Base-by-base conservation (phyloP, 75 land plant species). In the Ceratopteris richardii region DNA sequence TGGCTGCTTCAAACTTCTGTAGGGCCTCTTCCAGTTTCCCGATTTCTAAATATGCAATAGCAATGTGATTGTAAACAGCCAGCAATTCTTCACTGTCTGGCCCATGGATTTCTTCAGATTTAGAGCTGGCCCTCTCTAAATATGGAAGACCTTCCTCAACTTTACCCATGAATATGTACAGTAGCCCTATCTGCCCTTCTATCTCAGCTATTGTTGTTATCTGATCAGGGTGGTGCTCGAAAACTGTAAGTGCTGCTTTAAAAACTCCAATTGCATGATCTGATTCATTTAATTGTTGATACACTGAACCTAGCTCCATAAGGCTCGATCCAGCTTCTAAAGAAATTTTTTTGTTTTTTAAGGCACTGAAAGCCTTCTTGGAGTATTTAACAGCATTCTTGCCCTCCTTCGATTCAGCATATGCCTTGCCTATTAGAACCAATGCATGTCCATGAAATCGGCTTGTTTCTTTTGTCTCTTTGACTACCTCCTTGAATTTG, bases 111-210 rank as follows among this genome's bases (percentile, higher is more conserved):
- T 60, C 25, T 40, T 60, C 50, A 43, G 60, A 54, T 11, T 37
- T 60, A 14, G 22, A 22, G 13, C 20, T 62, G 41, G 56, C 33
- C 18, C 58, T 58, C 59, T 66, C 62, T 54, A 66, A n/a, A 47
- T 66, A 58, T 5, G 69, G 62, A 29, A 66, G 21, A 12, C 44
- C 70, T 26, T 67, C 70, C 27, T 51, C 9, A 27, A 54, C 63
- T 27, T 67, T 59, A 1, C 70, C 63, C 36, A 56, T 25, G 27
- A 51, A 60, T 40, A 51, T 24, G 23, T 51, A 44, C 14, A 67
- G 63, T 58, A 52, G 40, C 27, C 70, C 70, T 50, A 67, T 67
- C 61, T 67, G 70, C 25, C 63, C 70, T 50, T 67, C 63, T 10
- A 64, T 31, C 31, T 56, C 66, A 22, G 71, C 65, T 26, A 48